A percentile compares a stretch with the other conserved stretches of the same genome.
phyloP scores from a whole-genome alignment of 805 yeast species.

The Clavispora phyllophila region DNA sequence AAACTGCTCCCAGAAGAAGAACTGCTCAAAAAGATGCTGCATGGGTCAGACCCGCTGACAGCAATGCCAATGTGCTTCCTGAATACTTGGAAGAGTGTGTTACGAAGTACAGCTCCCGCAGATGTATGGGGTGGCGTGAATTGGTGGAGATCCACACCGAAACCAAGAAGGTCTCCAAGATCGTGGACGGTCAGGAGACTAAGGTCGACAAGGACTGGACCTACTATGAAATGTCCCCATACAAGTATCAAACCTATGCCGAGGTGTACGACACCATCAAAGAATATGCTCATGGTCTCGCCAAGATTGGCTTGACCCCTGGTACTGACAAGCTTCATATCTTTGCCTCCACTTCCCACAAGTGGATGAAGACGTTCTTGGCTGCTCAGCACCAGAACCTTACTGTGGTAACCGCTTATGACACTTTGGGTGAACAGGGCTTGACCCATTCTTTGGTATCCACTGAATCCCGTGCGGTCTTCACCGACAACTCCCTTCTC shows the following conservation, averaged over 20 bases:
- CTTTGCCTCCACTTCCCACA: constrained; percentile 81
- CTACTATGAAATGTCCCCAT: constrained; percentile 73
- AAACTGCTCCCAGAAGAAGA: constrained; percentile 79
- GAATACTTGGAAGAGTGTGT: constrained; percentile 65
- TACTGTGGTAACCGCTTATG: constrained; percentile 93
- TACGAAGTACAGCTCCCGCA: constrained; percentile 46
- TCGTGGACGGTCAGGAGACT: constrained; percentile 68
- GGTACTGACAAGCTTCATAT: constrained; percentile 61
- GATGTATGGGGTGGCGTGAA: constrained; percentile 76
- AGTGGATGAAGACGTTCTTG: constrained; percentile 85
- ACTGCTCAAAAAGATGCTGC: constrained; percentile 46
- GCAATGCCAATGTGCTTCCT: constrained; percentile 61
- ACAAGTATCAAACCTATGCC: constrained; percentile 58
- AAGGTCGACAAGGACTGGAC: constrained; percentile 83
- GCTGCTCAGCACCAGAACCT: constrained; percentile 76
- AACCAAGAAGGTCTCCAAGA: constrained; percentile 64
- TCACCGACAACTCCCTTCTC: constrained; percentile 77
- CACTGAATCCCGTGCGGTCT: constrained; percentile 73
- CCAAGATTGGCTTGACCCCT: constrained; percentile 66
- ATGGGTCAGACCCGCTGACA: constrained; percentile 56
- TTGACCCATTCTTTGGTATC: constrained; percentile 79
- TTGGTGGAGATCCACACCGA: constrained; percentile 71
- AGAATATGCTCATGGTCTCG: constrained; percentile 69
- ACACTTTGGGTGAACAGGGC: constrained; percentile 86
- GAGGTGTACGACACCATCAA: constrained; percentile 49